Base-by-base conservation (phyloP, 1,139 yeast species). In the Meyerozyma carpophila region DNA sequence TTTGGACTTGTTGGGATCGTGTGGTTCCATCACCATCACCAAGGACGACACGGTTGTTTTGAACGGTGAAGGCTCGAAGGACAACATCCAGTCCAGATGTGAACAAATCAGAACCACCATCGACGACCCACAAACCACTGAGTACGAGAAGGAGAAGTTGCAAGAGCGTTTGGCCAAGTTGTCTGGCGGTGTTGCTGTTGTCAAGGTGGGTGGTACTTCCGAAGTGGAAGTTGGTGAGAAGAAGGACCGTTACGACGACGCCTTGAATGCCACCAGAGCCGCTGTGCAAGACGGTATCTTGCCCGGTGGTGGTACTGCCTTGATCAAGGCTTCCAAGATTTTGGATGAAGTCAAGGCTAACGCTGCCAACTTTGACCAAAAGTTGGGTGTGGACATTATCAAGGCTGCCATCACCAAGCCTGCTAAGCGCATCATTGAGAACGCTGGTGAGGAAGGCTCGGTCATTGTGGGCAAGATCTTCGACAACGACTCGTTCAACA, bases 251-350 rank as follows among this genome's bases (percentile, higher is more conserved):
- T 94, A 91, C 65, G 98, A 94, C 60, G 99, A 93, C 75, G 98
- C 99, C 41, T 81, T 93, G 64, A 93, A 94, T 67, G 98, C 99
- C 48, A 94, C 98, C 47, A 90, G 98, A 75, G 98, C 99, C 56
- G 99, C 99, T 52, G 98, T 93, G 52, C 95, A 93, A 73, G 98
- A 93, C 72, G 99, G 99, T 75, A 93, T 94, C 63, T 80, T 93
- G 58, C 98, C 98, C 66, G 99, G 99, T 76, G 99, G 98, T 69
- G 99, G 99, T 76, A 93, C 98, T 56, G 98, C 98, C 53, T 81
- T 93, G 66, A 82, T 91, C 61, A 93, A 93, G 81, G 98, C 98
- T 39, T 82, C 96, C 45, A 81, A 84, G 64, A 70, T 86, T 54
- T 79, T 93, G 62, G 94, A 84, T 57, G 79, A 72, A 37, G 84